Conservation (phyloP, 129 eudicot species). For the Heracleum sosnowskyi region DNA sequence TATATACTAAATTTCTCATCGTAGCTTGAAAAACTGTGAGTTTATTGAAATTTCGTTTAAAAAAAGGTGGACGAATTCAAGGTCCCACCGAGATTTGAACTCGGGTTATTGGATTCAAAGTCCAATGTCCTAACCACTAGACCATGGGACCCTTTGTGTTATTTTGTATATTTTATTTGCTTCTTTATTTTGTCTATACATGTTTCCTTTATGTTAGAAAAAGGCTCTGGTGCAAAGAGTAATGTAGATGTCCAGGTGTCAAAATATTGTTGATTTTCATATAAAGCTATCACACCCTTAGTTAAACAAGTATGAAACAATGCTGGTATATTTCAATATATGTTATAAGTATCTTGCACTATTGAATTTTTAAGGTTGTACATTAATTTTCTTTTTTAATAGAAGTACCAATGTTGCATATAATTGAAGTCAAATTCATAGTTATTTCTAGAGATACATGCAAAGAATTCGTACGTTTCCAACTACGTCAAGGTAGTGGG, state of each 20-base stretch:
- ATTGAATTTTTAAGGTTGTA: too few species aligned
- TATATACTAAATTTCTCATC: too few species aligned
- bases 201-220: not conserved
- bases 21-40: too few species aligned
- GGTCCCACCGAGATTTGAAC: slow-evolving; percentile 42
- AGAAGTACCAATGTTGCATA: not conserved
- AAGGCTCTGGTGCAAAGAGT: not conserved
- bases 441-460: not conserved
- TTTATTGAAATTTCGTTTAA: not conserved
- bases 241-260: not conserved
- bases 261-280: not conserved
- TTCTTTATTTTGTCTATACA: not conserved
- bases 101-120: slow-evolving; percentile 70
- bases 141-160: slow-evolving; percentile 43
- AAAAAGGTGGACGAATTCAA: not conserved
- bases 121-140: slow-evolving; percentile 73
- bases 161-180: not conserved
- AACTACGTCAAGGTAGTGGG: not conserved
- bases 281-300: too few species aligned
- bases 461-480: not conserved
- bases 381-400: too few species aligned
- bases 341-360: not conserved
- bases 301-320: not conserved
- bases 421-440: not conserved
- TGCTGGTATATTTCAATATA: not conserved